Base-by-base conservation (phyloP, 805 yeast genomes). In the Lipomyces chichibuensis region DNA sequence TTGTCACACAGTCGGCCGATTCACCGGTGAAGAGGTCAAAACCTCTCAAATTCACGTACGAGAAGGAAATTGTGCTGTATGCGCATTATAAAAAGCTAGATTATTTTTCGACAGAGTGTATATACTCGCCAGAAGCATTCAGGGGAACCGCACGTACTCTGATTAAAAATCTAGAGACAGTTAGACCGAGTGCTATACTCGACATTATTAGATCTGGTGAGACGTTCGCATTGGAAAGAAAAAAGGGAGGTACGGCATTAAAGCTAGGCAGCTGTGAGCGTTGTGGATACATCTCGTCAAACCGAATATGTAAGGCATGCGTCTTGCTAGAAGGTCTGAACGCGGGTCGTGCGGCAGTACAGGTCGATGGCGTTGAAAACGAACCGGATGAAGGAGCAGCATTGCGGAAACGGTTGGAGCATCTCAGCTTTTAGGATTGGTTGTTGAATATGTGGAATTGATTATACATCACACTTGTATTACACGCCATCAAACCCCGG, bases 41-140 rank as follows among this genome's bases (percentile, higher is more conserved):
- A 78, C 99, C 99, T 5, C 90, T 95, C 81, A 95, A 95, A 79
- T 95, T 92, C 77, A 85, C 97, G 9, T 95, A 95, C 77, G 98
- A 95, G 76, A 95, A 95, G 83, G 99, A 95, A 76, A 95, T 95
- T 72, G 99, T 95, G 27, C 82, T 95, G 20, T 95, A 95, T 79
- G 99, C 99, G 1, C 99, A 95, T 76, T 95, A 92, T 80, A 93
- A 91, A 78, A 90, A 92, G 74, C 82, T 95, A 61, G 99, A 95
- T 79, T 95, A 95, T 76, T 95, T 95, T 77, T 90, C 97, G 9
- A 95, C 99, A 0, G 99, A 95, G 75, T 95, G 99, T 77, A 89
- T 97, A 0, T 95, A 95, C 80, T 97, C 99, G 0, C 98, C 99
- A 1, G 99, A 95, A 77, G 98, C 99, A 0, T 95, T 95, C 75